Percentiles rank a stretch among this genome's conserved stretches.
Conservation (phyloP, 257 asterid genomes). For the Gardenia jasminoides region DNA sequence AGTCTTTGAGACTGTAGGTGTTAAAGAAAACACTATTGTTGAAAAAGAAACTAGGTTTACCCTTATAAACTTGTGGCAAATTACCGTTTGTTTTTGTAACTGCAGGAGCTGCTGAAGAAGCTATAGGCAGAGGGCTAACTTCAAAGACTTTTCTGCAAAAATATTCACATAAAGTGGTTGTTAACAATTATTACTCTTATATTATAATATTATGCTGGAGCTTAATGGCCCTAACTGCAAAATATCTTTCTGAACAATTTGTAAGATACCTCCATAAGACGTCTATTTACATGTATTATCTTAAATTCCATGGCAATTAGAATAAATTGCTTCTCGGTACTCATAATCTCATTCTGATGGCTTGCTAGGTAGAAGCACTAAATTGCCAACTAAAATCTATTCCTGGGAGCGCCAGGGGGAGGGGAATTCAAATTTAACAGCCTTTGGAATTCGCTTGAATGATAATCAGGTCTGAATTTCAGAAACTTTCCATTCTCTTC, state of each 20-base stretch:
- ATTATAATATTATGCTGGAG: background rate
- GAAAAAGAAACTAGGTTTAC: background rate
- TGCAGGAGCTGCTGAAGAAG: slow-evolving; percentile 44
- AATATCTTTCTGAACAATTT: background rate
- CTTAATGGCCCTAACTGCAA: background rate
- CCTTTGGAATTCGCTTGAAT: background rate
- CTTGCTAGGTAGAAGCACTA: background rate
- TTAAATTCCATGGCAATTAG: background rate
- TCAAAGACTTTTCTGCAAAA: slow-evolving; percentile 65
- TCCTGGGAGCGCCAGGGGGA: background rate
- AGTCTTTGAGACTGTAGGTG: background rate
- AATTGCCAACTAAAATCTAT: background rate
- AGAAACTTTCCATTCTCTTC: background rate
- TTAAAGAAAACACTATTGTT: background rate
- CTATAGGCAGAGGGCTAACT: slow-evolving; percentile 36
- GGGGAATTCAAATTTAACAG: background rate
- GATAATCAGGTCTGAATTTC: background rate
- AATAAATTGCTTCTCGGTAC: background rate
- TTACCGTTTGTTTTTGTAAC: slow-evolving; percentile 47
- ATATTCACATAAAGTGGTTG: background rate
- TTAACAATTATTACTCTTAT: background rate
- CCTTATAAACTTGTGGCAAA: slow-evolving; percentile 8
- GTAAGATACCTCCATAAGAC: background rate
- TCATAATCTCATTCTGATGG: background rate
- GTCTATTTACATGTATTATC: background rate